Base-by-base conservation (phyloP, 2,329 filamentous ascomycete species). In the Calcarisporium arbuscula region DNA sequence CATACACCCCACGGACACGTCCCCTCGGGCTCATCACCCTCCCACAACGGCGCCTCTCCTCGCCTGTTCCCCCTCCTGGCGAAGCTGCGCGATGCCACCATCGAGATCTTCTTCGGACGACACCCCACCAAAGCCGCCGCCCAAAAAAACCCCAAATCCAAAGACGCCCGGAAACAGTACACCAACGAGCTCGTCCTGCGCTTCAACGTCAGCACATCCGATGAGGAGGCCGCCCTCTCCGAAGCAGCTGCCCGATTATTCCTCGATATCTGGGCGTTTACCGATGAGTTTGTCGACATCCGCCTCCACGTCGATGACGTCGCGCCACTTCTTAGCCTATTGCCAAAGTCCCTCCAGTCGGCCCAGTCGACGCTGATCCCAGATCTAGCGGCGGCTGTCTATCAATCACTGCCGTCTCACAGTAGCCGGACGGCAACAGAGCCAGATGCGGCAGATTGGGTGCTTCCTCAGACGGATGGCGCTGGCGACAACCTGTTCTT, bases 231-330 rank as follows among this genome's bases (percentile, higher is more conserved):
- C 21, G 81, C 81, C 2, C 65, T 95, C 36, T 72, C 80, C n/a
- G 74, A 83, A 37, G 87, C 86, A 4, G 72, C 80, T 1, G 72
- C 83, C 41, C 76, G 78, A 14, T 72, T 95, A 17, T 82, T 92
- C 48, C 68, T 96, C 27, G 92, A 98, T 53, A 75, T 96, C 2
- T 98, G 92, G 92, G 82, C 85, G 16, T 87, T 85, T 47, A 84
- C 81, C 6, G 68, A 79, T 14, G 74, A 85, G 40, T 92, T 83
- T 68, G 85, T 92, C 18, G 92, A 98, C 56, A 80, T 96, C 34
- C 74, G 86, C 27, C 60, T 96, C 32, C 74, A 81, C 34, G 78
- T 83, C 53, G 77, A 86, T 47, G 79, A 86, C 45, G 77, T 95
- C 9, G 73, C 79, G n/a, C 78, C 85, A 12, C 68, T 96, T 19